phyloP scores from a whole-genome alignment of 257 asterid species.

The Primulina tabacum region DNA sequence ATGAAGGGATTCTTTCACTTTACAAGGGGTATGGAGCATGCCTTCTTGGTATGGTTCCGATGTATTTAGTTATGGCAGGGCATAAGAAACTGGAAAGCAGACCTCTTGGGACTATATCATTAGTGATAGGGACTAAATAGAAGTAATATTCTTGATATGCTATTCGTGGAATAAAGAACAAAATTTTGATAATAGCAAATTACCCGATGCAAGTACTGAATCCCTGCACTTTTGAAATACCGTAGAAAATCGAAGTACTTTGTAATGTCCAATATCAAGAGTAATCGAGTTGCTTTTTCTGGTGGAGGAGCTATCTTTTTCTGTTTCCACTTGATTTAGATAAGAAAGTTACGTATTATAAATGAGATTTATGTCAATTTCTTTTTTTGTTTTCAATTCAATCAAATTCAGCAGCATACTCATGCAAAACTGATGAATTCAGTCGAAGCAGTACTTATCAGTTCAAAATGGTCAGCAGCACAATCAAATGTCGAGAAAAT shows the following conservation, averaged over 20 bases:
- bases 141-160: not conserved
- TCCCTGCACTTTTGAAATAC: not conserved
- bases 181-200: not conserved
- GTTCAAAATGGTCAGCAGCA: not conserved
- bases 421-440: slow-evolving; percentile 25
- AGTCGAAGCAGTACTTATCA: not conserved
- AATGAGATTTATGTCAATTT: slow-evolving; percentile 27
- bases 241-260: not conserved
- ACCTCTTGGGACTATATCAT: not conserved
- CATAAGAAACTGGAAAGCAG: not conserved
- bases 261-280: not conserved
- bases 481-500: slow-evolving; percentile 12
- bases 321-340: not conserved
- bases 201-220: not conserved
- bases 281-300: not conserved
- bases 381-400: slow-evolving; percentile 20
- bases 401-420: slow-evolving; percentile 28
- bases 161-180: not conserved
- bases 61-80: no score
- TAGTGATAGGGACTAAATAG: not conserved
- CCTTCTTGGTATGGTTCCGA: not conserved
- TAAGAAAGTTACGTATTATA: not conserved
- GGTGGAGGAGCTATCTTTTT: not conserved
- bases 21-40: not conserved
- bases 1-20: not conserved